Base-by-base conservation (phyloP, 345 rosid species). In the Sonneratia caseolaris region DNA sequence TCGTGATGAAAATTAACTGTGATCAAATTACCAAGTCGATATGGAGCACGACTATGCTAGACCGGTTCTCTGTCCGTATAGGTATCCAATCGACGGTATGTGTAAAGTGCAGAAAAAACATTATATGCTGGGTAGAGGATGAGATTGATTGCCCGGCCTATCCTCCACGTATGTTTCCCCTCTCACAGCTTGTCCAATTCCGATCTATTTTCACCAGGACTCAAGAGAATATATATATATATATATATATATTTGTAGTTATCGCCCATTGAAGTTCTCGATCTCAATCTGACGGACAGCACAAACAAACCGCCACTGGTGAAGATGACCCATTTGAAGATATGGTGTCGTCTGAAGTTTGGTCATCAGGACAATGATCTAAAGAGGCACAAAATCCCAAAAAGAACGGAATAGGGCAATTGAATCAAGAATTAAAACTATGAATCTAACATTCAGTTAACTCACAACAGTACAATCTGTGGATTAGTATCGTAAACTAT, bases 141-240 rank as follows among this genome's bases (percentile, higher is more conserved):
- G 37, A 27, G 37, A 61, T 27, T 24, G 65, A 24, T 61, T 61
- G 22, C 65, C 65, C 5, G 36, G 22, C 65, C 65, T 24, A 61
- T 7, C 36, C 79, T 79, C 73, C 78, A 77, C 81, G 56, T 80
- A 71, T 66, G 45, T 43, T 67, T 56, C 64, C 69, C 71, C 62
- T 66, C 81, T 75, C 81, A 37, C 71, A 10, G 75, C 81, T 81
- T 75, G 77, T 81, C 78, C 79, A 56, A 19, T 64, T 47, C 69
- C 65, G 8, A 14, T 40, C 7, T 36, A 3, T 7, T 9, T 43
- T 68, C 56, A 62, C 9, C 53, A 18, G 24, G 15, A 65, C 11
- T 64, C 32, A 1, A 27, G 32, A 61, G 5, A 21, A 72, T 72
- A 5, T 62, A 66, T 18, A 42, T 40, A 67, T 64, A 64, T 40